phyloP scores from a whole-genome alignment of 805 yeast species.

The Ogataea minuta region DNA sequence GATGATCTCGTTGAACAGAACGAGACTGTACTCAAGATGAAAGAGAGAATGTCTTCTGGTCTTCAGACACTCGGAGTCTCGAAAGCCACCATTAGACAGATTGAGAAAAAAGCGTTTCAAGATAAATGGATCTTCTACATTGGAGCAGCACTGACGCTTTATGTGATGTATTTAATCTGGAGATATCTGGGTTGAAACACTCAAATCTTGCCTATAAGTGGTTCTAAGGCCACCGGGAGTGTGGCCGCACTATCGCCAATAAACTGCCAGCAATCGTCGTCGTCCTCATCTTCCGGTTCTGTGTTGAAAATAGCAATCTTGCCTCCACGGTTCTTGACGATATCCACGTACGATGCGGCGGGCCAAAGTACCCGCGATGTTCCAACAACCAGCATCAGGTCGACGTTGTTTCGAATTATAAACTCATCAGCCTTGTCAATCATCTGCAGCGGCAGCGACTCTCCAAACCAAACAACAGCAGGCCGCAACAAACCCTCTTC shows the following conservation, averaged over 20 bases:
- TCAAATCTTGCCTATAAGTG: slow-evolving; percentile 29
- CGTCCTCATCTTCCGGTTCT: slow-evolving; percentile 43
- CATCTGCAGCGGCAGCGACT: slow-evolving; percentile 62
- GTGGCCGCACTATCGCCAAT: slow-evolving; percentile 75
- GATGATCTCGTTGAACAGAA: slow-evolving; percentile 87
- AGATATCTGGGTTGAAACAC: slow-evolving; percentile 54
- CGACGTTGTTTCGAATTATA: slow-evolving; percentile 54
- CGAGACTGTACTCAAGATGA: slow-evolving; percentile 62
- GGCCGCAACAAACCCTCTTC: slow-evolving; percentile 69
- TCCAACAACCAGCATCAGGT: slow-evolving; percentile 78
- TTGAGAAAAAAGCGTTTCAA: slow-evolving; percentile 78
- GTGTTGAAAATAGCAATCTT: slow-evolving; percentile 82
- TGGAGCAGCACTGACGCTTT: slow-evolving; percentile 59
- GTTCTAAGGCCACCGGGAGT: slow-evolving; percentile 66
- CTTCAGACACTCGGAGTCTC: slow-evolving; percentile 85
- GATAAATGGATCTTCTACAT: slow-evolving; percentile 87
- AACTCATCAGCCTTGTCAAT: slow-evolving; percentile 72
- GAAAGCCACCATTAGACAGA: slow-evolving; percentile 72
- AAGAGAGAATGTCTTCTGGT: slow-evolving; percentile 60
- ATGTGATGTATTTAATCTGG: slow-evolving; percentile 64
- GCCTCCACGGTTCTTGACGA: slow-evolving; percentile 71
- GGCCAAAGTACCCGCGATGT: slow-evolving; percentile 89
- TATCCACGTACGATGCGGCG: slow-evolving; percentile 85
- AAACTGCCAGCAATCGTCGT: slow-evolving; percentile 59
- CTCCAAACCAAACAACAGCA: slow-evolving; percentile 96